These are phyloP conservation scores for Cytospora piceae DNA, from an alignment of 2,329 filamentous ascomycete genomes.

Conservation along the genomic window DNA sequence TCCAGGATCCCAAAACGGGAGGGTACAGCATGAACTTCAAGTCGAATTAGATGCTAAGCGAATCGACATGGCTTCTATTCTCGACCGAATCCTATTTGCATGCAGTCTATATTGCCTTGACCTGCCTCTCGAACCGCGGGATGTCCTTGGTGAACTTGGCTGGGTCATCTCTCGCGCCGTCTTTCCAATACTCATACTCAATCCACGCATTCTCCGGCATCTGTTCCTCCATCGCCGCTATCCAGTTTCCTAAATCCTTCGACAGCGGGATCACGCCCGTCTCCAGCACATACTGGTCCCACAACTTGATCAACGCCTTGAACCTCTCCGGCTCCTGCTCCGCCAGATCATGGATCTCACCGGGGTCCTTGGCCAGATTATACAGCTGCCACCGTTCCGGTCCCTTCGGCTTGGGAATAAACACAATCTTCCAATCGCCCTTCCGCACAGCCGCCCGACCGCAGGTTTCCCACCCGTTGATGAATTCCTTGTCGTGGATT, in stretches of 20 bases:
- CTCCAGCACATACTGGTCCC: conserved; percentile 50
- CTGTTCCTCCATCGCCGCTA: conserved; percentile 65
- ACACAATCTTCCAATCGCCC: conserved; percentile 47
- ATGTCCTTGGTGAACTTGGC: conserved; percentile 43
- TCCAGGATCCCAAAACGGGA: conserved; percentile 85
- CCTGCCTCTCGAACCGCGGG: conserved; percentile 28
- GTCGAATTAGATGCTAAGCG: conserved; percentile 4
- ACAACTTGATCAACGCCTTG: conserved; percentile 40
- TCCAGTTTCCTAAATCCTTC: conserved; percentile 60
- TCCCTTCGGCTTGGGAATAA: conserved; percentile 53
- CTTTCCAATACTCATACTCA: conserved; percentile 66
- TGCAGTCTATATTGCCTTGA: conserved; percentile 28
- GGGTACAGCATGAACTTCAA: conserved; percentile 94
- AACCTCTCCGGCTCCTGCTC: conserved; percentile 40
- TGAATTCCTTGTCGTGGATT: conserved; percentile 43
- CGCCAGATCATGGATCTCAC: conserved; percentile 47
- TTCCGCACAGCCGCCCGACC: conserved; percentile 41
- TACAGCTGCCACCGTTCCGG: conserved; percentile 55
- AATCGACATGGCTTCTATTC: not conserved
- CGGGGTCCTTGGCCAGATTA: conserved; percentile 49
- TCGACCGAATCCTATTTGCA: not conserved
- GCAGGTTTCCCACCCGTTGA: conserved; percentile 44
- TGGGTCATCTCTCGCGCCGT: conserved; percentile 48
- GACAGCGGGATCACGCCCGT: conserved; percentile 63
- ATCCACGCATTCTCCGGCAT: conserved; percentile 70